Conservation (phyloP, 2,329 filamentous ascomycete species). For the Stagonosporopsis vannaccii region DNA sequence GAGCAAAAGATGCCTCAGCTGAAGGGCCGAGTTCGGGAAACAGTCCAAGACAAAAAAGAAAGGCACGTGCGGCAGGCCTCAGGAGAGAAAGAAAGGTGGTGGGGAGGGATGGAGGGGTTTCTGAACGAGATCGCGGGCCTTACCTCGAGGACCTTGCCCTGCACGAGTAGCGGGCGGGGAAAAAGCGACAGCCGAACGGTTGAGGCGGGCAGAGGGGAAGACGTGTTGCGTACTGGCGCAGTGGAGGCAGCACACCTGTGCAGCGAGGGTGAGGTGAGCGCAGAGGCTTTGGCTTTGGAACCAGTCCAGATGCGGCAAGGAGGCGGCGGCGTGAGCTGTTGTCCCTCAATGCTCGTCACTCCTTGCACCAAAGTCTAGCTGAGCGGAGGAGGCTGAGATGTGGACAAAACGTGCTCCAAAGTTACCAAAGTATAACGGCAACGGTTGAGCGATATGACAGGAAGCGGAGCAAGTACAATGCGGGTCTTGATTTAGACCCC, state of each 20-base stretch:
- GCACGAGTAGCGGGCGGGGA: slow-evolving; percentile 39
- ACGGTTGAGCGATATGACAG: slow-evolving; percentile 16
- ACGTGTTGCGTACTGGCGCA: slow-evolving; percentile 36
- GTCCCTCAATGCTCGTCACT: slow-evolving; percentile 15
- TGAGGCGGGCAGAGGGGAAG: slow-evolving; percentile 35
- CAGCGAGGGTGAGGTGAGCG: slow-evolving; percentile 33
- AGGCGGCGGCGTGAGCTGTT: slow-evolving; percentile 21
- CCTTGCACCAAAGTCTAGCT: slow-evolving; percentile 19
- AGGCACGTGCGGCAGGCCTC: slow-evolving; percentile 12
- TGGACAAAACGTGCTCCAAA: slow-evolving; percentile 12
- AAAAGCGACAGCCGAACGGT: slow-evolving; percentile 29
- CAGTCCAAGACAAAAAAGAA: slow-evolving; percentile 6
- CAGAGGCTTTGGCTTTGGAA: slow-evolving; percentile 23
- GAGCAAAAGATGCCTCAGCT: slow-evolving; percentile 13
- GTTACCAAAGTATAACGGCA: slow-evolving; percentile 16
- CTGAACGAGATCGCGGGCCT: slow-evolving; percentile 30
- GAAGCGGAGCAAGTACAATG: slow-evolving; percentile 19
- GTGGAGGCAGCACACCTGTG: slow-evolving; percentile 34
- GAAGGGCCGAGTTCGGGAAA: slow-evolving; percentile 6
- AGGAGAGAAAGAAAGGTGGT: slow-evolving; percentile 19
- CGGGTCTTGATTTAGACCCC: slow-evolving; percentile 16
- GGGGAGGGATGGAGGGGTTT: slow-evolving; percentile 20
- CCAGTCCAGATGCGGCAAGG: slow-evolving; percentile 32
- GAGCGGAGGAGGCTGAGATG: slow-evolving; percentile 16
- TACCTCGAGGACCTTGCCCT: slow-evolving; percentile 33